These are phyloP conservation scores for Moniliophthora roreri DNA, from an alignment of 1,284 basidiomycete species.

Conservation along the genomic window DNA sequence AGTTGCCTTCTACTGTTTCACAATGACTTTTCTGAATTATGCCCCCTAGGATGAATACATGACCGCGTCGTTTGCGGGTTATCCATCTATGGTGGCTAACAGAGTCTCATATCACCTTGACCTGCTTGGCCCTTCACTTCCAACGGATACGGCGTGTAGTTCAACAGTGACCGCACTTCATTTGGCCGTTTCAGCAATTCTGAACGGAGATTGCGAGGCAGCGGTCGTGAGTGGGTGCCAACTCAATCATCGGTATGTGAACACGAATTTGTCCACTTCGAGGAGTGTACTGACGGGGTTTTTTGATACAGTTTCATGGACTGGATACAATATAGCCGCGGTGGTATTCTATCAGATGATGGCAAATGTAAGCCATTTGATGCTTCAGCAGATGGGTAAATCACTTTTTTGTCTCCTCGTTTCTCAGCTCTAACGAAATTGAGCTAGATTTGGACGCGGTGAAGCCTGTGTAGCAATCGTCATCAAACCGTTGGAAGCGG, in stretches of 20 bases:
- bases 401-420: slow-evolving; percentile 7
- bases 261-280: too few species aligned
- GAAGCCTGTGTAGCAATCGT: slow-evolving; percentile 25
- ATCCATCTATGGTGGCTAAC: slow-evolving; percentile 43
- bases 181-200: too few species aligned
- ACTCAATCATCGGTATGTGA: too few species aligned
- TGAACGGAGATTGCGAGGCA: too few species aligned
- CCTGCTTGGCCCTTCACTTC: slow-evolving; percentile 21
- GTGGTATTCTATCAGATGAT: slow-evolving; percentile 37
- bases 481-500: slow-evolving; percentile 23
- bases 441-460: slow-evolving; percentile 21
- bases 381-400: slow-evolving; percentile 43
- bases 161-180: too few species aligned
- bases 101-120: slow-evolving; percentile 49
- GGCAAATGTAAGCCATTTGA: slow-evolving; percentile 53
- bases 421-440: slow-evolving; percentile 4
- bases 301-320: slow-evolving; percentile 26
- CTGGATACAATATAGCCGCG: slow-evolving; percentile 34
- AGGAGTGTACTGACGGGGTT: too few species aligned
- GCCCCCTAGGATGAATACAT: slow-evolving; percentile 33
- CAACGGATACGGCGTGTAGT: neutral
- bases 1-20: slow-evolving; percentile 7
- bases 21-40: slow-evolving; percentile 1
- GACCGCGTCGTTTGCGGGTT: slow-evolving; percentile 34
- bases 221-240: too few species aligned